Base-by-base conservation (phyloP, 1,284 basidiomycete species). In the Cryptococcus floricola region DNA sequence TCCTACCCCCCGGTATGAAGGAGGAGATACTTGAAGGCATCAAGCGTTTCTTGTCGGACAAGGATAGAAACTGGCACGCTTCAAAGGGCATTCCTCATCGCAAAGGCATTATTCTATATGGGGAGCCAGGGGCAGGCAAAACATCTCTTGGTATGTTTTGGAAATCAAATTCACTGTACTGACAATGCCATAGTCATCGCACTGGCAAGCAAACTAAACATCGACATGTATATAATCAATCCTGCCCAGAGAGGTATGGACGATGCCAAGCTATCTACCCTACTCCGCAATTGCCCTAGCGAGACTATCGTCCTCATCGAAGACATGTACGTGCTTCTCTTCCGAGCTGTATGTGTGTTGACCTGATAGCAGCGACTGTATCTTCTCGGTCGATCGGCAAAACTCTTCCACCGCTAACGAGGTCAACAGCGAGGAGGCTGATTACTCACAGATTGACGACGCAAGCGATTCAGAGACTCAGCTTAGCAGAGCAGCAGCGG, bases 181-280 rank as follows among this genome's bases (percentile, higher is more conserved):
- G 18, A 5, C 8, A 2, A 31, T 13, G 12, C 2, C 10, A 19
- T 19, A 68, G 67, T 60, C 34, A 64, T 64, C 5, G 68, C 66
- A 3, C 44, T 68, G 10, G 68, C 68, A 5, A 65, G 63, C 39
- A 59, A 60, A 48, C 52, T 70, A 16, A 38, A 46, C 7, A 57
- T 70, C 12, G 59, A 66, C 39, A 63, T 70, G 48, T 68, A 68
- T 47, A 56, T 66, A 10, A 60, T 70, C 52, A 68, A 65, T 52
- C 66, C 66, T 5, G 54, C 60, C 31, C 55, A 56, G 41, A 19
- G 59, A 52, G 66, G 68, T 66, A 69, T 69, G 67, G 67, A 69
- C 52, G 66, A 69, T 43, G 62, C 58, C 28, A 68, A 67, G 45
- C 53, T 69, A 5, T 52, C 50, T 52, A 61, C 60, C 37, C 48